Evolutionary conservation across 495 filamentous ascomycete species (phyloP).

Genomic region (Lindgomyces ingoldianus): DNA sequence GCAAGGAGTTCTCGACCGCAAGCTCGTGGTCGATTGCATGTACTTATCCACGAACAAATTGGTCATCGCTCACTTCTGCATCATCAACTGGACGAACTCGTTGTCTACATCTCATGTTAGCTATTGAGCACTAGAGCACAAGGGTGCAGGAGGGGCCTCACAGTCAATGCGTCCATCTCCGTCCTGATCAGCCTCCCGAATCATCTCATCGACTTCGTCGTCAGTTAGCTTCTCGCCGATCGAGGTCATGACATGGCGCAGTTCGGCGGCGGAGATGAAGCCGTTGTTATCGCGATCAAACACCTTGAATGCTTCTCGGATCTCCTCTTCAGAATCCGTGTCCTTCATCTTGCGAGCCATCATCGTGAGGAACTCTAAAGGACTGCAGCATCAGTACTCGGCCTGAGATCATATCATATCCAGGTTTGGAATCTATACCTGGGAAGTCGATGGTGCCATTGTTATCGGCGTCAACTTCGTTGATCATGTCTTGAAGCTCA

Average conservation of each 20-base stretch:
- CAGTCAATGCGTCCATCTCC: slow-evolving; percentile 97
- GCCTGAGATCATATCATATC: not conserved
- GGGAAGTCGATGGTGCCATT: slow-evolving; percentile 99
- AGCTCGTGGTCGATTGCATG: slow-evolving; percentile 12
- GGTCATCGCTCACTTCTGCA: slow-evolving; percentile 78
- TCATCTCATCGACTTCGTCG: slow-evolving; percentile 99
- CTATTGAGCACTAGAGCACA: slow-evolving; percentile 5
- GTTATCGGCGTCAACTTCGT: slow-evolving; percentile 99
- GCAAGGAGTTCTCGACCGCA: slow-evolving; percentile 13
- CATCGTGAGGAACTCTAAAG: slow-evolving; percentile 94
- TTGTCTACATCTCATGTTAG: slow-evolving; percentile 67
- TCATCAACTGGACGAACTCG: slow-evolving; percentile 99
- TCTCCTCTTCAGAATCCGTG: slow-evolving; percentile 98
- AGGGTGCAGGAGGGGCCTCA: slow-evolving; percentile 40
- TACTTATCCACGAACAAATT: slow-evolving; percentile 11
- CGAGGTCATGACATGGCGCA: slow-evolving; percentile 99
- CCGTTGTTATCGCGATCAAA: slow-evolving; percentile 99
- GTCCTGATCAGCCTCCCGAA: slow-evolving; percentile 98
- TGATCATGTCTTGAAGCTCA: slow-evolving; percentile 99
- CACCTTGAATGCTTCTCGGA: slow-evolving; percentile 92
- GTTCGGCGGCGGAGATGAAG: slow-evolving; percentile 96
- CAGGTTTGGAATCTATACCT: slow-evolving; percentile 56
- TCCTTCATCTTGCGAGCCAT: slow-evolving; percentile 99
- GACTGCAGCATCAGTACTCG: slow-evolving; percentile 1
- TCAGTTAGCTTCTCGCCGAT: slow-evolving; percentile 99